A percentile compares a stretch with the other conserved stretches of the same genome.
Evolutionary conservation across 2,329 filamentous ascomycete species (phyloP).

Genomic region (Diaporthe amygdali): DNA sequence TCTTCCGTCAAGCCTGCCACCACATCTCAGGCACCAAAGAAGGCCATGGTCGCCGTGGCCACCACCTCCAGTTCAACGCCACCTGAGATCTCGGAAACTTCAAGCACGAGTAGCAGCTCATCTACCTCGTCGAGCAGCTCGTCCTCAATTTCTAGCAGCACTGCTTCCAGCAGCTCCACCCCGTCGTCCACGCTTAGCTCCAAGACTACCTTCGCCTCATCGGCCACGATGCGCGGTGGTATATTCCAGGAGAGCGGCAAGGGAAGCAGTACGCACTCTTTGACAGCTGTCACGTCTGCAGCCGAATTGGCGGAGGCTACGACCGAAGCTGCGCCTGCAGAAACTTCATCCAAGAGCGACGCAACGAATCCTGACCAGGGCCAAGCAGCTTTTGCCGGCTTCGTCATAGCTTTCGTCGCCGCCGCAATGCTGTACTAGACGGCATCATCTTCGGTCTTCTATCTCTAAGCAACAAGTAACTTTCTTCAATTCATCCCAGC

Average conservation of each 20-base stretch:
- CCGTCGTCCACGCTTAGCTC: constrained; percentile 25
- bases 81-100: constrained; percentile 26
- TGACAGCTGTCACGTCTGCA: constrained; percentile 13
- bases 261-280: constrained; percentile 28
- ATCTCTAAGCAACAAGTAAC: constrained; percentile 30
- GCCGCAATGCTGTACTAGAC: constrained; percentile 53
- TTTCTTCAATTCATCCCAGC: constrained; percentile 12
- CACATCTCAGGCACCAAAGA: constrained; percentile 1
- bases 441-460: constrained; percentile 38
- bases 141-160: constrained; percentile 9
- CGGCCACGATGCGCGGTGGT: constrained; percentile 38
- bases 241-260: constrained; percentile 61
- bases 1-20: constrained; percentile 32
- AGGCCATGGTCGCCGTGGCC: background rate
- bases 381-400: constrained; percentile 56
- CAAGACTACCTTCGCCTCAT: constrained; percentile 24
- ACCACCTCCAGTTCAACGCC: constrained; percentile 18
- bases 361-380: constrained; percentile 50
- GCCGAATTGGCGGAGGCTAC: constrained; percentile 16
- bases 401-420: constrained; percentile 61
- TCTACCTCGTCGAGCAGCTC: constrained; percentile 9
- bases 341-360: constrained; percentile 45
- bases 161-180: constrained; percentile 1
- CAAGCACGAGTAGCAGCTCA: constrained; percentile 24
- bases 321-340: constrained; percentile 29